Conservation (phyloP, 176 grass and related monocot species). For the Poa annua region DNA sequence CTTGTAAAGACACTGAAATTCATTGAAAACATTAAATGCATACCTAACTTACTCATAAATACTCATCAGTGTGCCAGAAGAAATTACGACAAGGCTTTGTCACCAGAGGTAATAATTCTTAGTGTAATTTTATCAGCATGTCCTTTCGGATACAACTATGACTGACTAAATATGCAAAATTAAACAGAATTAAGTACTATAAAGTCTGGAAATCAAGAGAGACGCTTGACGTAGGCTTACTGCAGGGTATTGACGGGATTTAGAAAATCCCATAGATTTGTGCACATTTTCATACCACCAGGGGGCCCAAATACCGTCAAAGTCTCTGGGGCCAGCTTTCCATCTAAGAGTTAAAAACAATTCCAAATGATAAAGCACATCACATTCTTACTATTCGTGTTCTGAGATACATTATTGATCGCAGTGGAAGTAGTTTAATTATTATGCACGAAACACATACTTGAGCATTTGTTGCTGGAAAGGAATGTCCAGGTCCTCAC, state of each 20-base stretch:
- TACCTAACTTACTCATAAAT: conserved; percentile 32
- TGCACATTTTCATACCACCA: conserved; percentile 97
- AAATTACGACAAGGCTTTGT: neutral
- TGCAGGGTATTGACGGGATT: conserved; percentile 45
- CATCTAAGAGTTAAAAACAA: conserved; percentile 59
- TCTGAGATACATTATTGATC: neutral
- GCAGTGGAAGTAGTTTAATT: conserved; percentile 2
- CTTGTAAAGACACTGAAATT: conserved; percentile 2
- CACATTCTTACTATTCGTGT: conserved; percentile 2
- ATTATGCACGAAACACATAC: conserved; percentile 42
- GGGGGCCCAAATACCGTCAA: conserved; percentile 94
- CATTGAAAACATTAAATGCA: conserved; percentile 19
- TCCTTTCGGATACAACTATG: neutral
- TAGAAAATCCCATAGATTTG: conserved; percentile 81
- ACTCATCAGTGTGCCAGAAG: neutral
- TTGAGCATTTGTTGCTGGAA: conserved; percentile 90
- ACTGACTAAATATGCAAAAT: conserved; percentile 15
- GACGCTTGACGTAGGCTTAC: conserved; percentile 51
- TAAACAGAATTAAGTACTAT: conserved; percentile 10
- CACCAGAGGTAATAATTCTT: neutral
- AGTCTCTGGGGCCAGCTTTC: conserved; percentile 85
- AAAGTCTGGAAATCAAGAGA: conserved; percentile 20
- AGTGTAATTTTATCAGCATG: neutral
- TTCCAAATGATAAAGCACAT: conserved; percentile 23
- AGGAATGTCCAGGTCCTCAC: conserved; percentile 80